Base-by-base conservation (phyloP, 257 asterid genomes). In the Rauvolfia tetraphylla region DNA sequence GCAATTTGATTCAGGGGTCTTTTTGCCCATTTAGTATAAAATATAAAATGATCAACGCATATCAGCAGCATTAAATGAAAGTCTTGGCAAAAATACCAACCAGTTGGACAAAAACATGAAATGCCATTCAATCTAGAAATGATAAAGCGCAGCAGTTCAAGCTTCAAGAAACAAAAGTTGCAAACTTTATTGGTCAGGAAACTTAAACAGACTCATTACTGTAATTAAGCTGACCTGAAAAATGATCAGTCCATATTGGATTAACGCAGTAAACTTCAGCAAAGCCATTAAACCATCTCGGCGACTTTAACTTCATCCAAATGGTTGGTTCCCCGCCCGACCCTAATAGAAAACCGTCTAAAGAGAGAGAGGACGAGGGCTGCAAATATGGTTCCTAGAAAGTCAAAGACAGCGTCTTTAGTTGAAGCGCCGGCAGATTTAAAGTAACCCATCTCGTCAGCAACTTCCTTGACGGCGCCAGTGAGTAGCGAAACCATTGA, bases 381-480 rank as follows among this genome's bases (percentile, higher is more conserved):
- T 53, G 96, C 96, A 31, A 87, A 73, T 0, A 89, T 76, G 41
- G 89, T 85, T 15, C 96, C 97, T 67, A 85, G 10, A 57, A 89
- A 41, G 79, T 92, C 97, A 33, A 93, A 88, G 6, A 83, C 88
- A 29, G 87, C 90, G 79, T 94, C 98, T 83, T 90, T 92, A 56
- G 79, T 22, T n/a, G 97, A 94, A 1, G 92, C 97, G 7, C 97
- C 97, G 63, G 97, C 85, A 65, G 97, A 92, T 58, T 77, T 79
- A 81, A 92, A 90, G 80, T 78, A 87, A 0, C 98, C 98, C 10
- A 93, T 56, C 75, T 94, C 95, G 77, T 94, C 98, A 65, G 92
- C 96, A 58, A 86, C 78, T 85, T 93, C 98, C 80, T 93, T 93
- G 59, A 89, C 94, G 71, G 87, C 93, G 70, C 96, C 97, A 75